A percentile compares a stretch with the other conserved stretches of the same genome.
These are phyloP conservation scores for Malbranchea zuffiana DNA, from an alignment of 2,329 filamentous ascomycete species.

Conservation along the genomic window DNA sequence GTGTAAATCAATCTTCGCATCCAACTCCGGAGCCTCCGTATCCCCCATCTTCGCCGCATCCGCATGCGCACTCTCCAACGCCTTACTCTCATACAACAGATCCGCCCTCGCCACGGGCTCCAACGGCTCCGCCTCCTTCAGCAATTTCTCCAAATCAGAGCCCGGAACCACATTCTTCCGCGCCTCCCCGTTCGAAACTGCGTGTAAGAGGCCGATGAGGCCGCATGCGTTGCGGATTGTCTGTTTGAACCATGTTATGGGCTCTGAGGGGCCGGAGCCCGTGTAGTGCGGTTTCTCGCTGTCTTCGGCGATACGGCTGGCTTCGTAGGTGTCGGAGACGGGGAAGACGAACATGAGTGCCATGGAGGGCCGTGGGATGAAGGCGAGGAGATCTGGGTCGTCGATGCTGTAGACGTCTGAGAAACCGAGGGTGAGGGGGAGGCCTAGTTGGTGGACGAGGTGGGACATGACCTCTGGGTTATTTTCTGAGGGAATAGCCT, in stretches of 20 bases:
- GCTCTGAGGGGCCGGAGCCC: slow-evolving; percentile 57
- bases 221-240: slow-evolving; percentile 92
- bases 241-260: slow-evolving; percentile 87
- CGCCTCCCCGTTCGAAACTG: slow-evolving; percentile 64
- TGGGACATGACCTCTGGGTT: slow-evolving; percentile 83
- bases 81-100: slow-evolving; percentile 64
- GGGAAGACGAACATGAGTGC: slow-evolving; percentile 91
- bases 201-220: slow-evolving; percentile 77
- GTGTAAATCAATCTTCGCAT: slow-evolving; percentile 81
- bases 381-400: slow-evolving; percentile 70
- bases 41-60: slow-evolving; percentile 67
- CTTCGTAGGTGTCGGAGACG: slow-evolving; percentile 67
- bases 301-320: slow-evolving; percentile 64
- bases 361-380: slow-evolving; percentile 77
- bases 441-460: slow-evolving; percentile 72
- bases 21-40: slow-evolving; percentile 63
- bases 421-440: slow-evolving; percentile 64
- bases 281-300: slow-evolving; percentile 50
- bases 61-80: slow-evolving; percentile 67
- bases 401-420: slow-evolving; percentile 89
- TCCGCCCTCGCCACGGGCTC: slow-evolving; percentile 55
- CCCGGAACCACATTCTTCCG: slow-evolving; percentile 47
- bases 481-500: slow-evolving; percentile 42
- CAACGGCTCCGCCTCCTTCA: slow-evolving; percentile 60
- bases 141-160: slow-evolving; percentile 43